phyloP scores from a whole-genome alignment of 176 grass and related monocot species.

The Luzula sylvatica region DNA sequence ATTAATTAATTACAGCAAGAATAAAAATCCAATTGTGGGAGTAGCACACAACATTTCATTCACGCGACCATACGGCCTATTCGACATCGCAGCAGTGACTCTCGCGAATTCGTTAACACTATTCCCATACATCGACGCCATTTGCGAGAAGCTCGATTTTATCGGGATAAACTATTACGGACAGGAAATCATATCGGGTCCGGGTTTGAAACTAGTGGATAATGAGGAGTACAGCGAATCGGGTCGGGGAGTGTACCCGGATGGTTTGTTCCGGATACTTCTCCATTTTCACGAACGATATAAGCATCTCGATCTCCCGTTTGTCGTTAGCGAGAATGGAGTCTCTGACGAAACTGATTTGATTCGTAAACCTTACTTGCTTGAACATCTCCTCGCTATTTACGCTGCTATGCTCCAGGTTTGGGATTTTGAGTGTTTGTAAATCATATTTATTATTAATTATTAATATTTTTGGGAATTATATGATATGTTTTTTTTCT shows the following conservation, averaged over 20 bases:
- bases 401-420: constrained; percentile 75
- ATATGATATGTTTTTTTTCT: constrained; percentile 18
- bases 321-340: constrained; percentile 95
- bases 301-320: constrained; percentile 66
- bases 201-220: constrained; percentile 73
- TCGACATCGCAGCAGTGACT: constrained; percentile 68
- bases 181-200: constrained; percentile 95
- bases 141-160: constrained; percentile 74
- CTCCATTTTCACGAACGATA: constrained; percentile 83
- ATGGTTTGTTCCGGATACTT: constrained; percentile 69
- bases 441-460: too few species aligned
- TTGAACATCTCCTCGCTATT: constrained; percentile 80
- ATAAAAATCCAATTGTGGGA: constrained; percentile 45
- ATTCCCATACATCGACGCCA: constrained; percentile 79
- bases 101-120: constrained; percentile 75
- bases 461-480: too few species aligned
- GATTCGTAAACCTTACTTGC: constrained; percentile 75
- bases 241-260: constrained; percentile 83
- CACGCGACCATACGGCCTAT: constrained; percentile 74
- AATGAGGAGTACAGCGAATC: constrained; percentile 91
- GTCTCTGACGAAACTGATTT: constrained; percentile 92
- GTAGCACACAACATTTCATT: constrained; percentile 83
- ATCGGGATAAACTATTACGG: constrained; percentile 98
- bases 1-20: constrained; percentile 15
- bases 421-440: not conserved